Evolutionary conservation across 805 yeast genomes (phyloP).

Genomic region (Hanseniaspora guilliermondii): DNA sequence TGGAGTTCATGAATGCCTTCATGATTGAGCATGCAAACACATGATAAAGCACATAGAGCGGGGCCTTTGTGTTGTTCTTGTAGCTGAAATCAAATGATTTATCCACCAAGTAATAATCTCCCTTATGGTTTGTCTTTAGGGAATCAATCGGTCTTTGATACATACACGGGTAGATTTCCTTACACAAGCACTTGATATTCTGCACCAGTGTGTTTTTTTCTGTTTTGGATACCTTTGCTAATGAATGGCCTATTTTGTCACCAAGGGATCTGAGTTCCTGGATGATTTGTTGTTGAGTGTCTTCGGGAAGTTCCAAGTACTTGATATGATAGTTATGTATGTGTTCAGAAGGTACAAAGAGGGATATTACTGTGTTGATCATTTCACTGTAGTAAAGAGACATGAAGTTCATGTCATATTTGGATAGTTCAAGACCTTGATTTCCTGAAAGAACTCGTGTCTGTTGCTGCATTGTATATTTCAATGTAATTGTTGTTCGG

Average conservation of each 20-base stretch:
- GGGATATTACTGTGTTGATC: not conserved
- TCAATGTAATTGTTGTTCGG: not conserved
- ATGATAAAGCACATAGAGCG: not conserved
- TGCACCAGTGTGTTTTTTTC: not conserved
- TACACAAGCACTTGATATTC: constrained; percentile 73
- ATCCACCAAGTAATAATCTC: constrained; percentile 29
- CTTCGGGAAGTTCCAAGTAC: not conserved
- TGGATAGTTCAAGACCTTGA: not conserved
- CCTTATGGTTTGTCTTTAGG: constrained; percentile 80
- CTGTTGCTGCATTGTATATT: not conserved
- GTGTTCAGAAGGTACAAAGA: not conserved
- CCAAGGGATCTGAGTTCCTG: not conserved
- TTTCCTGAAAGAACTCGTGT: not conserved
- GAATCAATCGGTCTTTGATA: constrained; percentile 85
- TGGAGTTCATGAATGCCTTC: not conserved
- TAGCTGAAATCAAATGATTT: constrained; percentile 13
- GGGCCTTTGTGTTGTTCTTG: not conserved
- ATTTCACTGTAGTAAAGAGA: not conserved
- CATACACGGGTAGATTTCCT: constrained; percentile 77
- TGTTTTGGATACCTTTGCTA: not conserved
- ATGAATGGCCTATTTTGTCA: not conserved
- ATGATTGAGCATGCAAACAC: not conserved
- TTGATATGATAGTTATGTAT: not conserved
- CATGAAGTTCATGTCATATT: not conserved
- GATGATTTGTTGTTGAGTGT: not conserved